Evolutionary conservation across 2,329 filamentous ascomycete species (phyloP).

Genomic region (Pseudogymnoascus sp.): DNA sequence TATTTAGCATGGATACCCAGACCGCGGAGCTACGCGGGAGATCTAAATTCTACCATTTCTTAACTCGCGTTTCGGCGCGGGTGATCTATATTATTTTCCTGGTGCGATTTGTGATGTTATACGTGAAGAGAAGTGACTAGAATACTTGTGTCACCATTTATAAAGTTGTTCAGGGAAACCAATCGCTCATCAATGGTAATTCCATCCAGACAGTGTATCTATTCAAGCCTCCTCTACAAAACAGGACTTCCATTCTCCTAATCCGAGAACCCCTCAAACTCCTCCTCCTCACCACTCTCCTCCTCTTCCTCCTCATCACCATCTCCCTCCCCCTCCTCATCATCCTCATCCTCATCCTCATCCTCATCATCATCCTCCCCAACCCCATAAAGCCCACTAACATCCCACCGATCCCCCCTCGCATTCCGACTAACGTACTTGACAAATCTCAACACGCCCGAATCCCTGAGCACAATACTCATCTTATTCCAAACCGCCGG

Average conservation of each 20-base stretch:
- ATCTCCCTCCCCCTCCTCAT: slow-evolving; percentile 29
- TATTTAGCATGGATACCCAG: slow-evolving; percentile 7
- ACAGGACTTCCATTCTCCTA: background rate
- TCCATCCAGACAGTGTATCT: background rate
- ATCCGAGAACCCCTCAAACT: slow-evolving; percentile 50
- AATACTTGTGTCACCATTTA: too few relatives aligned
- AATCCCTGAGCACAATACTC: slow-evolving; percentile 81
- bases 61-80: background rate
- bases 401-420: slow-evolving; percentile 85
- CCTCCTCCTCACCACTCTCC: slow-evolving; percentile 41
- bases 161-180: background rate
- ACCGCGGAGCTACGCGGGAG: background rate
- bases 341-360: slow-evolving; percentile 31
- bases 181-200: background rate
- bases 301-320: slow-evolving; percentile 33
- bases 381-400: slow-evolving; percentile 71
- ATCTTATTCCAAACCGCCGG: slow-evolving; percentile 80
- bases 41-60: slow-evolving; percentile 3
- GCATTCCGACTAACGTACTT: slow-evolving; percentile 86
- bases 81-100: background rate
- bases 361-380: slow-evolving; percentile 43
- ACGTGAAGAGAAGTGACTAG: background rate
- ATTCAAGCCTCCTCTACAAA: background rate
- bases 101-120: background rate
- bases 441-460: slow-evolving; percentile 81